These are phyloP conservation scores for Suillus occidentalis DNA, from an alignment of 768 basidiomycete genomes.

Conservation along the genomic window DNA sequence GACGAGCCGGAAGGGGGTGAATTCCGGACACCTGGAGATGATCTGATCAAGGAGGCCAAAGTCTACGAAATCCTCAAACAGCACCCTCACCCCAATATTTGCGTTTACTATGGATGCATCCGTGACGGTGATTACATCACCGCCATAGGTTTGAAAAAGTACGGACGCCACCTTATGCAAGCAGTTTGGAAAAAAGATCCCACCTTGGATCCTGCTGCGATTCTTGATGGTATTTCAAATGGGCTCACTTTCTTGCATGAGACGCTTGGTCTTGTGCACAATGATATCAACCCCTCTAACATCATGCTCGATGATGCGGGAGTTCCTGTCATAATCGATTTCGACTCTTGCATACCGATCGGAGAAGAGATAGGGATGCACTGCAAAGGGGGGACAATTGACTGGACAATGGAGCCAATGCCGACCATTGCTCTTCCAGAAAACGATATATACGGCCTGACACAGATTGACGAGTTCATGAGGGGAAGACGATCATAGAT, in stretches of 20 bases:
- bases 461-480: too few species aligned
- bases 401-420: neutral
- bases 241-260: slow-evolving; percentile 24
- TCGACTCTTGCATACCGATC: slow-evolving; percentile 11
- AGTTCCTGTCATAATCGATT: slow-evolving; percentile 1
- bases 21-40: neutral
- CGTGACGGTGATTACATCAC: slow-evolving; percentile 15
- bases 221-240: neutral
- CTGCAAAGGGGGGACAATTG: neutral
- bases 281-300: slow-evolving; percentile 15
- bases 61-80: slow-evolving; percentile 5
- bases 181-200: neutral
- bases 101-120: slow-evolving; percentile 12
- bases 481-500: too few species aligned
- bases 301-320: slow-evolving; percentile 26
- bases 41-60: slow-evolving; percentile 1
- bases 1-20: neutral
- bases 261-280: slow-evolving; percentile 24
- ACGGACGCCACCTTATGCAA: too few species aligned
- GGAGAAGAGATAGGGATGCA: neutral
- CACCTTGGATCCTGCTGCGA: neutral
- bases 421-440: neutral
- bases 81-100: slow-evolving; percentile 6
- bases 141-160: slow-evolving; percentile 13
- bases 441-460: too few species aligned